Percentiles rank a stretch among this genome's conserved stretches.
These are phyloP conservation scores for Colletotrichum chlorophyti DNA, from an alignment of 2,329 filamentous ascomycete species.

Conservation along the genomic window DNA sequence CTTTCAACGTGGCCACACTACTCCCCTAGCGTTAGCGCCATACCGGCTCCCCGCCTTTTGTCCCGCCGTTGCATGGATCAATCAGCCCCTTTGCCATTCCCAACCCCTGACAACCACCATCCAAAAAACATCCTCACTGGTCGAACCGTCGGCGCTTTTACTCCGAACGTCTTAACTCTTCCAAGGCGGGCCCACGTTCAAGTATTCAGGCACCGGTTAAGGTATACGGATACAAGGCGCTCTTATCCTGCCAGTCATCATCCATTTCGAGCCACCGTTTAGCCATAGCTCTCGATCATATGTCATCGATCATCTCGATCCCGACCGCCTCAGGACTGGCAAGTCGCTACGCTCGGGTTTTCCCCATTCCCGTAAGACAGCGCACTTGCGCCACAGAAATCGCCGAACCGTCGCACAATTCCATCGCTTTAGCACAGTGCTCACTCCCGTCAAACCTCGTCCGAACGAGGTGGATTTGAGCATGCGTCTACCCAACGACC, in stretches of 20 bases:
- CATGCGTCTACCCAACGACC: conserved; percentile 22
- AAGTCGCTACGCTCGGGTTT: too few relatives aligned
- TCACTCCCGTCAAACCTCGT: conserved; percentile 9
- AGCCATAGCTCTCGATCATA: background rate
- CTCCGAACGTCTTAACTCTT: conserved; percentile 14
- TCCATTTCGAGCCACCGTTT: conserved; percentile 1
- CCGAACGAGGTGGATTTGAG: conserved; percentile 9
- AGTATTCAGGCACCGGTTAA: too few relatives aligned
- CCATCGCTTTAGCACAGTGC: conserved; percentile 18
- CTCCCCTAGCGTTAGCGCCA: conserved; percentile 15
- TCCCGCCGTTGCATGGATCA: conserved; percentile 16
- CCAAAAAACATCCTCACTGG: background rate
- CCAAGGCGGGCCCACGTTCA: conserved; percentile 11
- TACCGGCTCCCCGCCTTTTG: conserved; percentile 6
- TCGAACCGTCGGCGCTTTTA: conserved; percentile 6
- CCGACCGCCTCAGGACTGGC: background rate
- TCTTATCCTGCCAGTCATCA: background rate
- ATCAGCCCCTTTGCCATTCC: background rate
- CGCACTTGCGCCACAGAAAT: background rate
- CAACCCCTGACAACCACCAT: background rate
- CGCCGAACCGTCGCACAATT: conserved; percentile 13
- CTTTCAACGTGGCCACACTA: conserved; percentile 15
- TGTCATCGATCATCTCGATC: conserved; percentile 8
- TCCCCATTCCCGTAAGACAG: too few relatives aligned
- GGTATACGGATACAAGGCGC: too few relatives aligned